Base-by-base conservation (phyloP, 2,329 filamentous ascomycete species). In the Fonsecaea pedrosoi region DNA sequence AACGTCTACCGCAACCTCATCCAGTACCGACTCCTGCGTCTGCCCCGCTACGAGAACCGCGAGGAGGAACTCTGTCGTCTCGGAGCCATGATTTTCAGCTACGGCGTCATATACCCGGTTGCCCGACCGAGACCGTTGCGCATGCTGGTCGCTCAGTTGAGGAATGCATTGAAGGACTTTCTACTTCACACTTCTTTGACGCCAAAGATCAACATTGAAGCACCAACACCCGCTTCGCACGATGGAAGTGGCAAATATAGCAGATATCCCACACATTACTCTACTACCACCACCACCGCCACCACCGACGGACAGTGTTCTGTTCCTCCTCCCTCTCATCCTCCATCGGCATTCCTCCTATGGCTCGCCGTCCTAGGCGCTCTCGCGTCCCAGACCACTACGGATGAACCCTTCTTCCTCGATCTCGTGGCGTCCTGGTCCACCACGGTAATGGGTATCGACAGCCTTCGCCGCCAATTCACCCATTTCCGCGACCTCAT, bases 61-160 rank as follows among this genome's bases (percentile, higher is more conserved):
- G 21, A 54, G n/a, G 53, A 61, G 37, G 54, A 66, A 34, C 42
- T 66, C 30, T 66, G 64, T 54, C 59, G 64, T 10, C 59, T 66
- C 8, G 59, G 48, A 12, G 45, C 42, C 12, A 35, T 66, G 42
- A 55, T 60, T 9, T 66, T 66, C 59, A 62, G 59, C 38, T 66
- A 58, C 38, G 64, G 64, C 10, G 64, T 62, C 10, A 38, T 66
- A 21, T 66, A 58, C 30, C 64, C 64, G 4, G 40, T 66, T 9
- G 59, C 64, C n/a, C 15, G 37, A 1, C 59, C 30, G 25, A 30
- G 34, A 30, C 59, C 59, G 5, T 21, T 66, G 54, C 25, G 54
- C 7, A 9, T 37, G 7, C 45, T 62, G 18, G 54, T 37, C 15
- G 34, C 21, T 25, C 54, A 54, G 45, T 40, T 62, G 7, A 53